Evolutionary conservation across 164 flowering plant genomes (phyloP), one percentile per base, ranked within the genome.

Genomic region (Berberis thunbergii): DNA sequence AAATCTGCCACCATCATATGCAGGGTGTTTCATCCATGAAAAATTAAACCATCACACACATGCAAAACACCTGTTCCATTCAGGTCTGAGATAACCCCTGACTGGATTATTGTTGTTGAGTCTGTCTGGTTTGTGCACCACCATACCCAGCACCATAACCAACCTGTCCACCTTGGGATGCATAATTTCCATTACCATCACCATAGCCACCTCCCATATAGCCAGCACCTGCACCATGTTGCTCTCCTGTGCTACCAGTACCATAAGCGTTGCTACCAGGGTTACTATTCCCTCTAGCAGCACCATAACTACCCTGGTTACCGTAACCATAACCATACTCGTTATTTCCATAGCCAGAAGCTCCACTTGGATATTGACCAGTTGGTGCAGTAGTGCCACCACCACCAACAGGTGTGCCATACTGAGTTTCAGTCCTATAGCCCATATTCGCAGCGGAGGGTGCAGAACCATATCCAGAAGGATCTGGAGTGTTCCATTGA

Each of bases 341-440:
- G 67, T 81, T 86, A 75, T 75, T 81, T 3, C 89, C 91, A 82
- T 83, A 91, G 3, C 85, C 85, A 73, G 86, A 65, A 43, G 77
- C 79, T 40, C 86, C 92, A 74, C 84, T 75, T 40, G 91, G 87
- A 57, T 96, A 86, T 54, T 89, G 98, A 52, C 95, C 86, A 61
- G 85, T 56, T 46, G 81, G 72, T n/a, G 72, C 89, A n/a, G 87
- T 72, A 45, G 72, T 72, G 61, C 73, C 78, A 60, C 78, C 75
- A 48, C 78, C 75, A 44, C 64, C 74, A 63, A 74, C 72, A 41
- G 81, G 43, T 54, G 74, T 77, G 72, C 78, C 78, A 81, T 84
- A 80, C 42, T 81, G 69, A 67, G 67, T 67, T 53, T 62, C 54
- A 61, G 60, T 58, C 12, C 73, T 75, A 72, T 69, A 66, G 38